A percentile compares a stretch with the other conserved stretches of the same genome.
phyloP scores from a whole-genome alignment of 208 protist genomes.

The Tritrichomonas foetus region DNA sequence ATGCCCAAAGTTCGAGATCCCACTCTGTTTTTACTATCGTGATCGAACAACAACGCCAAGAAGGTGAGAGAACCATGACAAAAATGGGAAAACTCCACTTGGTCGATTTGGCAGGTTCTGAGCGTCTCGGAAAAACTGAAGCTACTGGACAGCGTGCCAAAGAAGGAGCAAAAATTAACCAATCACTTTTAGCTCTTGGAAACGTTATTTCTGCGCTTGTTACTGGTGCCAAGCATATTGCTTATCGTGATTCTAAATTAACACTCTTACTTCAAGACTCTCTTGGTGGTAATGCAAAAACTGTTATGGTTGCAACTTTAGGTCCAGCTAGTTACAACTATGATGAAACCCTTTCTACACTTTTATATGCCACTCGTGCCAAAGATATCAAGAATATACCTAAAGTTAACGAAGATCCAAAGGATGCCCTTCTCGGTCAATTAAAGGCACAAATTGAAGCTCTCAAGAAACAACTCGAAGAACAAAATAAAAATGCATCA shows the following conservation, averaged over 20 bases:
- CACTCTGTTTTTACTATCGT: slow-evolving; percentile 64
- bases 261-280: slow-evolving; percentile 57
- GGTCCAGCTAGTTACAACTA: slow-evolving; percentile 63
- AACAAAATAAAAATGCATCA: slow-evolving; percentile 43
- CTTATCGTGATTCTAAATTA: slow-evolving; percentile 70
- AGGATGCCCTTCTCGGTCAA: slow-evolving; percentile 68
- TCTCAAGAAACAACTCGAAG: slow-evolving; percentile 55
- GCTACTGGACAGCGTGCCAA: slow-evolving; percentile 57
- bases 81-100: slow-evolving; percentile 61
- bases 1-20: slow-evolving; percentile 55
- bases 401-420: slow-evolving; percentile 71
- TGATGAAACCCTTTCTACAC: slow-evolving; percentile 61
- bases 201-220: slow-evolving; percentile 58
- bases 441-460: slow-evolving; percentile 61
- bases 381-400: slow-evolving; percentile 75
- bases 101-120: slow-evolving; percentile 61
- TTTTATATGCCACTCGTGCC: slow-evolving; percentile 65
- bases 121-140: slow-evolving; percentile 61
- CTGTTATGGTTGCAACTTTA: slow-evolving; percentile 64
- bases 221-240: slow-evolving; percentile 59
- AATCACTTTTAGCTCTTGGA: slow-evolving; percentile 64
- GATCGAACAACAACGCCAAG: slow-evolving; percentile 51
- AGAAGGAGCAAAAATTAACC: slow-evolving; percentile 66
- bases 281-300: slow-evolving; percentile 64
- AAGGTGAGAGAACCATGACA: not conserved